Evolutionary conservation across 2,329 filamentous ascomycete genomes (phyloP).

Genomic region (Capronia coronata): DNA sequence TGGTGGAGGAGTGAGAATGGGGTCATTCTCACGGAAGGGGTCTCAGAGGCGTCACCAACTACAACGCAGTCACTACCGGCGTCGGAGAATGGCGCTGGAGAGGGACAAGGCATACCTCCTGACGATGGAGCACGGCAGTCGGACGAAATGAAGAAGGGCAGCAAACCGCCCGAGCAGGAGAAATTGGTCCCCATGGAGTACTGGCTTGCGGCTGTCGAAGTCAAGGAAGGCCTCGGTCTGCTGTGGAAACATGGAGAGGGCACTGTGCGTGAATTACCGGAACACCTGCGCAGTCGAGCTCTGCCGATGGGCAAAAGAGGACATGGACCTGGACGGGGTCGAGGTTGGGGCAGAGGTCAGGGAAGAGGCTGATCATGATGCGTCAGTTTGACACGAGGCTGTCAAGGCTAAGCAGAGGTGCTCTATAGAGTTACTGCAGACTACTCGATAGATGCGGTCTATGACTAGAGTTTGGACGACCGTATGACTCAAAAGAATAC

Average conservation of each 20-base stretch:
- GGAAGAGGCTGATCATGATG: background rate
- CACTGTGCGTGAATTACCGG: slow-evolving; percentile 45
- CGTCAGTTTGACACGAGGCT: background rate
- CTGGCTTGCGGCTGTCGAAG: slow-evolving; percentile 67
- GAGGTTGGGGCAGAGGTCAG: slow-evolving; percentile 3
- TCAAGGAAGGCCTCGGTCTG: slow-evolving; percentile 64
- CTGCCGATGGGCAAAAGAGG: slow-evolving; percentile 33
- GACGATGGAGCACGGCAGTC: background rate
- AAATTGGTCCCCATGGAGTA: slow-evolving; percentile 56
- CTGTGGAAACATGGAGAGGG: slow-evolving; percentile 56
- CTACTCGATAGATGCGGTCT: no score
- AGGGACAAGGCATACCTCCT: background rate
- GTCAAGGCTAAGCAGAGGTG: background rate
- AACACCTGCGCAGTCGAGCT: slow-evolving; percentile 38
- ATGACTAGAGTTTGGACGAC: no score
- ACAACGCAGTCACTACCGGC: background rate
- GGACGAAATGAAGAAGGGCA: background rate
- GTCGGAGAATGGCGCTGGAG: background rate
- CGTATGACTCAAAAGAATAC: no score
- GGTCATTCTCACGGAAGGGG: slow-evolving; percentile 57
- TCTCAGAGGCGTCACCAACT: slow-evolving; percentile 9
- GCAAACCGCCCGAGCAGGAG: background rate
- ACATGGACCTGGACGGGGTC: slow-evolving; percentile 10
- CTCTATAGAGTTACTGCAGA: no score
- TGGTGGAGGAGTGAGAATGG: slow-evolving; percentile 79